These are phyloP conservation scores for Elsinoe australis DNA, from an alignment of 2,329 filamentous ascomycete genomes.

Conservation along the genomic window DNA sequence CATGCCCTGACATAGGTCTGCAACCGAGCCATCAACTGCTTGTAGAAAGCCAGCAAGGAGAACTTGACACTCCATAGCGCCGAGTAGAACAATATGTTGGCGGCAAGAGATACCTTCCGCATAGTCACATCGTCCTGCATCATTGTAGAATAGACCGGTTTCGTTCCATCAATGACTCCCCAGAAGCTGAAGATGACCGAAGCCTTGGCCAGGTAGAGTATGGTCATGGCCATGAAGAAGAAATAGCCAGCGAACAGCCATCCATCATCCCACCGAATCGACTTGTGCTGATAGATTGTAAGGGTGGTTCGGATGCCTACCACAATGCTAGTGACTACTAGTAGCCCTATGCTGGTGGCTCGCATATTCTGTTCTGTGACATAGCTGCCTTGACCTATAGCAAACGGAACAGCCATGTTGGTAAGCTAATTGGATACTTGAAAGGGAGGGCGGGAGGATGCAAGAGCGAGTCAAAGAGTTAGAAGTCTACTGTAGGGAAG, in stretches of 20 bases:
- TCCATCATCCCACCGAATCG: constrained; percentile 8
- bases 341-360: constrained; percentile 1
- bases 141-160: background rate
- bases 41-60: constrained; percentile 15
- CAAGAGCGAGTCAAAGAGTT: background rate
- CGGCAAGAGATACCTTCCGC: constrained; percentile 1
- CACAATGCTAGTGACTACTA: constrained; percentile 9
- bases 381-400: constrained; percentile 10
- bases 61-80: constrained; percentile 15
- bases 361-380: constrained; percentile 2
- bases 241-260: constrained; percentile 7
- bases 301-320: background rate
- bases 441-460: background rate
- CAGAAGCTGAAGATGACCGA: constrained; percentile 9
- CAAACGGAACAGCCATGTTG: constrained; percentile 3
- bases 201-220: constrained; percentile 9
- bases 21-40: constrained; percentile 8
- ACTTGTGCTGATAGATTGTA: background rate
- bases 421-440: background rate
- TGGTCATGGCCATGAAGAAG: constrained; percentile 2
- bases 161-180: constrained; percentile 10
- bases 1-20: background rate
- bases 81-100: constrained; percentile 11
- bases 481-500: background rate
- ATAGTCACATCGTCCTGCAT: constrained; percentile 2